Conservation (phyloP, 768 basidiomycete species). For the Lactarius sp. region DNA sequence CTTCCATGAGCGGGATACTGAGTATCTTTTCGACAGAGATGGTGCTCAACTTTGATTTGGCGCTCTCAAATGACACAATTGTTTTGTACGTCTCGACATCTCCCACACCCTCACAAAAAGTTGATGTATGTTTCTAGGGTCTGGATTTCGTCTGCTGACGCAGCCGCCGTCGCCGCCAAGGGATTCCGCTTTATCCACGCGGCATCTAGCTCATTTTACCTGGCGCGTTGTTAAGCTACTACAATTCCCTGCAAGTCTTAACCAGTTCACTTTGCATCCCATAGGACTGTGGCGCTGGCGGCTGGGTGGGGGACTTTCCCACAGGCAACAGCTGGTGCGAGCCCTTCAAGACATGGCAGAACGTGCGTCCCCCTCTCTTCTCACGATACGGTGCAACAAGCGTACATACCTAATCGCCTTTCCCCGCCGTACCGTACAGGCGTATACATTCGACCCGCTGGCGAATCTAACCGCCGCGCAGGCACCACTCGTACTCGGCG, state of each 20-base stretch:
- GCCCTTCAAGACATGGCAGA: conserved; percentile 78
- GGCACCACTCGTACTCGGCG: conserved; percentile 59
- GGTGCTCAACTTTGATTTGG: neutral
- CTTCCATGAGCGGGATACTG: neutral
- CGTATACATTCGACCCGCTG: conserved; percentile 70
- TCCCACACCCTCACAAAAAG: neutral
- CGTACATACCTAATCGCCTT: too few relatives aligned
- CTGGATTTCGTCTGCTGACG: conserved; percentile 67
- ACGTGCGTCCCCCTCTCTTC: conserved; percentile 36
- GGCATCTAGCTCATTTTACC: conserved; percentile 73
- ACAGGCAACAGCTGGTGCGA: conserved; percentile 65
- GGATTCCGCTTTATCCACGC: conserved; percentile 63
- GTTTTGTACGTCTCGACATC: neutral
- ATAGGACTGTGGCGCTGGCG: conserved; percentile 66
- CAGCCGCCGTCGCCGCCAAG: conserved; percentile 51
- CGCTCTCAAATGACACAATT: conserved; percentile 14
- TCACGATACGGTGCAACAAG: neutral
- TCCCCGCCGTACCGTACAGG: conserved; percentile 30
- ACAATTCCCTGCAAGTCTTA: neutral
- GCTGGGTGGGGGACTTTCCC: conserved; percentile 53
- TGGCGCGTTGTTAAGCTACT: conserved; percentile 35
- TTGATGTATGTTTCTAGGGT: conserved; percentile 39
- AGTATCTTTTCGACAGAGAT: neutral
- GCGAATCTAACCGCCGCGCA: conserved; percentile 48
- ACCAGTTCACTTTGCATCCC: neutral